phyloP scores from a whole-genome alignment of 345 rosid genomes.

The Dovyalis caffra region DNA sequence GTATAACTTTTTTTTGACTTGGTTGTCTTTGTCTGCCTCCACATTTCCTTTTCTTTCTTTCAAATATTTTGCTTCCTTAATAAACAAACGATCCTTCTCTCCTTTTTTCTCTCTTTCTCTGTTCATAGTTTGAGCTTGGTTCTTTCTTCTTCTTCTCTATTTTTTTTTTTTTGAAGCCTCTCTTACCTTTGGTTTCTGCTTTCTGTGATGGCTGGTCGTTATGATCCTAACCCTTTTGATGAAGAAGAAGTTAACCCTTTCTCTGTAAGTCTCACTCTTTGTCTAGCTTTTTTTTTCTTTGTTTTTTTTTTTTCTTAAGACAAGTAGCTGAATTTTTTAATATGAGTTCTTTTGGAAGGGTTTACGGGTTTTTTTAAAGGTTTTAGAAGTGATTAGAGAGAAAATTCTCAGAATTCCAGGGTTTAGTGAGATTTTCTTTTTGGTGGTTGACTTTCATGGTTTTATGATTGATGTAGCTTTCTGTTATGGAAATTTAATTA shows the following conservation, averaged over 20 bases:
- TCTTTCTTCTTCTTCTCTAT: no score
- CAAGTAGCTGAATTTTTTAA: neutral
- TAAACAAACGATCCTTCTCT: neutral
- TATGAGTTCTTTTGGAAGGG: neutral
- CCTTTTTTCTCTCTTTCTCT: neutral
- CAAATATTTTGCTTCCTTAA: slow-evolving; percentile 9
- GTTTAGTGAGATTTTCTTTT: neutral
- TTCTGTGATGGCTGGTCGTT: slow-evolving; percentile 68
- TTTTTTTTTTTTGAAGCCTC: neutral
- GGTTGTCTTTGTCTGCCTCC: neutral
- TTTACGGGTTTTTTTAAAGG: neutral
- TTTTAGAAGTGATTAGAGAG: neutral
- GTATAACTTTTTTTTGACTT: neutral
- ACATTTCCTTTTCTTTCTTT: neutral
- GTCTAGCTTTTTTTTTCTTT: neutral
- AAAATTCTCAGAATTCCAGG: neutral
- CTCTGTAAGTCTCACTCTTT: slow-evolving; percentile 50
- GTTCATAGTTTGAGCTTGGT: neutral
- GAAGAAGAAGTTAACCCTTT: slow-evolving; percentile 96
- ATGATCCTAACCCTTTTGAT: slow-evolving; percentile 82
- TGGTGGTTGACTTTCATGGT: slow-evolving; percentile 1
- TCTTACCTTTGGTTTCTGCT: neutral
- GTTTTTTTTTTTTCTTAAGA: neutral
- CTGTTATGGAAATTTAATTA: slow-evolving; percentile 1
- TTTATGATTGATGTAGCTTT: neutral